These are phyloP conservation scores for Rhizophora apiculata DNA, from an alignment of 345 rosid species.

Conservation along the genomic window DNA sequence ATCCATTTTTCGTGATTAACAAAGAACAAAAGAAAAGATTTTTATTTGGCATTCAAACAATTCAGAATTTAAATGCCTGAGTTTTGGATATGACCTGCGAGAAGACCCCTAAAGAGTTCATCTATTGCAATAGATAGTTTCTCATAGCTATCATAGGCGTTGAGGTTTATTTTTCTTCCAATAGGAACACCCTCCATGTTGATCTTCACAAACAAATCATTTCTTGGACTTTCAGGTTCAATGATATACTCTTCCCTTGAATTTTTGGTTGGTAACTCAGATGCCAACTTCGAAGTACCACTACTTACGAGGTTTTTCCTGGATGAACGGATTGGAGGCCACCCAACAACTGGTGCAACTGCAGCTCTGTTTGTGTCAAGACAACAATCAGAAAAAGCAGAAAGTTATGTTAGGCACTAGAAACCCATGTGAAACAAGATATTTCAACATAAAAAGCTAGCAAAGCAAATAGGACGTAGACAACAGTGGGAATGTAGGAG, in stretches of 20 bases:
- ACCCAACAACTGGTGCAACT: constrained; percentile 91
- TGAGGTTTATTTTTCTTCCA: constrained; percentile 96
- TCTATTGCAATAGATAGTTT: constrained; percentile 79
- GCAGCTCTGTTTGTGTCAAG: constrained; percentile 55
- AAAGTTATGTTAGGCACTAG: not conserved
- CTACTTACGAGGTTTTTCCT: constrained; percentile 77
- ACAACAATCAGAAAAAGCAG: constrained; percentile 3
- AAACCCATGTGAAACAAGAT: too few species aligned
- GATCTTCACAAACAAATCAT: constrained; percentile 78
- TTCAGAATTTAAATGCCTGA: not conserved
- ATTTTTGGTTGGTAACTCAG: constrained; percentile 45
- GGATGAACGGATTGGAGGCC: constrained; percentile 95
- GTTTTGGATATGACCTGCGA: constrained; percentile 54
- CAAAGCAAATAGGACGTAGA: too few species aligned
- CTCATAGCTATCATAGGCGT: constrained; percentile 70
- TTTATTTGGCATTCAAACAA: too few species aligned
- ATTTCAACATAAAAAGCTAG: too few species aligned
- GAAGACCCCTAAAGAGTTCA: constrained; percentile 86
- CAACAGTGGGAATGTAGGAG: too few species aligned
- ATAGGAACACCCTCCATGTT: constrained; percentile 98
- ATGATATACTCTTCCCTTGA: constrained; percentile 30
- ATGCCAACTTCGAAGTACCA: constrained; percentile 52
- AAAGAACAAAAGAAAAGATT: too few species aligned
- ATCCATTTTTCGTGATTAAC: too few species aligned
- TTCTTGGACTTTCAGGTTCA: constrained; percentile 33